Evolutionary conservation across 2,329 filamentous ascomycete species (phyloP), one percentile per base, ranked within the genome.

Genomic region (Capronia epimyces): DNA sequence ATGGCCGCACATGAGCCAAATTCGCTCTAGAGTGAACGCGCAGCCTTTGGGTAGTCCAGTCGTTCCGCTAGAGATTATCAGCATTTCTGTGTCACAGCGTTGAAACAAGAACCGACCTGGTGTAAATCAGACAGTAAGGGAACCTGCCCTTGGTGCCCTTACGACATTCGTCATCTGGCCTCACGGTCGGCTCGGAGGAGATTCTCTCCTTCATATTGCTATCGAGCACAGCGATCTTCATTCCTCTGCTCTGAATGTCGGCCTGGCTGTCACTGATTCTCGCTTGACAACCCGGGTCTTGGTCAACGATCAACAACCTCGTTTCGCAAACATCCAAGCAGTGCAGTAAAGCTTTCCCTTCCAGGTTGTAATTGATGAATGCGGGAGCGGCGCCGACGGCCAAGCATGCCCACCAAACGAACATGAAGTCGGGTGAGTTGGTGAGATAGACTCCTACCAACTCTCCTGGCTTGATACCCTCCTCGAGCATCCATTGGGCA

Each of bases 1-100:
- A 4, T 62, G 60, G 4, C 63, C 57, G 15, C 68, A 64, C 7
- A 73, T 57, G 0, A 58, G 62, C 42, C 72, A 71, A 4, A 76
- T 63, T 39, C 76, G 72, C 2, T 71, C 66, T 7, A 77, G 74
- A 15, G 79, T 79, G 58, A 86, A 81, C 0, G 75, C 66, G 59
- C 82, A 84, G 1, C 81, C 86, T 65, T 90, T 90, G 9, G 86
- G 85, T 57, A 87, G 67, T 2, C 86, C 86, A 0, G 86, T 89
- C 0, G 86, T 89, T 29, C 48, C 45, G 25, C 49, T 41, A 42
- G 10, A 31, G 46, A 10, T 20, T 15, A 18, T 24, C n/a, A 43
- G 10, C 25, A 43, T 3, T 10, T 40, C 22, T 18, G 9, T 15
- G 24, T 25, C 16, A 31, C 13, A 7, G 6, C 16, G 6, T 6